Base-by-base conservation (phyloP, 2,329 filamentous ascomycete species). In the Pseudogymnoascus sp. region DNA sequence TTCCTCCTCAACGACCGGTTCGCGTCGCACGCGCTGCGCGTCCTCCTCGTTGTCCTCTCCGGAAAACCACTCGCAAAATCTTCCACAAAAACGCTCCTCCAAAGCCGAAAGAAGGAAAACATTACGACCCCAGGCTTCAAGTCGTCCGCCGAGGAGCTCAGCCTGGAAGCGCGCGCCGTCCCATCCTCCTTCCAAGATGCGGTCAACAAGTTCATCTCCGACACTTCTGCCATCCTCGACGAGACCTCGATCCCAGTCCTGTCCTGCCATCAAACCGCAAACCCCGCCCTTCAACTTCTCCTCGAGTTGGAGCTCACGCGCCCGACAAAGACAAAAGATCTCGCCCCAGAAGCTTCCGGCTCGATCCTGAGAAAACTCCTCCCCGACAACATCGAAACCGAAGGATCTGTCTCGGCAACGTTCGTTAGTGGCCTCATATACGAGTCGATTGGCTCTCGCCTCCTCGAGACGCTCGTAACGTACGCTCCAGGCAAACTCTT, bases 41-140 rank as follows among this genome's bases (percentile, higher is more conserved):
- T 96, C 0, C 81, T 99, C 7, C 79, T 99, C 1, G 79, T 97
- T 3, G 86, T 97, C 1, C 80, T 99, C 4, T 90, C 93, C 0
- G 94, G 94, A 6, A 83, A 90, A 64, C 87, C 92, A 0, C 78
- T 97, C 4, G 86, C 91, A 63, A 84, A 88, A 63, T 77, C 82
- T 0, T 82, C 86, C 0, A 86, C 83, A 23, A 87, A 87, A 72
- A 86, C 87, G 1, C 77, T 96, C n/a, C 76, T 97, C 55, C 90
- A 93, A 72, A 96, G 93, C 79, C 92, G 91, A 75, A 92, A 87
- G 77, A 97, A 97, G 76, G 92, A 97, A 75, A 87, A 89, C 68
- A 81, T 95, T 59, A 82, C 83, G 1, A 84, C 89, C 1, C 78
- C 83, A 3, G 81, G 82, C 45, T 74, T 78, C 1, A 78, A 81